phyloP scores from a whole-genome alignment of 768 basidiomycete species.

The Saitozyma podzolica region DNA sequence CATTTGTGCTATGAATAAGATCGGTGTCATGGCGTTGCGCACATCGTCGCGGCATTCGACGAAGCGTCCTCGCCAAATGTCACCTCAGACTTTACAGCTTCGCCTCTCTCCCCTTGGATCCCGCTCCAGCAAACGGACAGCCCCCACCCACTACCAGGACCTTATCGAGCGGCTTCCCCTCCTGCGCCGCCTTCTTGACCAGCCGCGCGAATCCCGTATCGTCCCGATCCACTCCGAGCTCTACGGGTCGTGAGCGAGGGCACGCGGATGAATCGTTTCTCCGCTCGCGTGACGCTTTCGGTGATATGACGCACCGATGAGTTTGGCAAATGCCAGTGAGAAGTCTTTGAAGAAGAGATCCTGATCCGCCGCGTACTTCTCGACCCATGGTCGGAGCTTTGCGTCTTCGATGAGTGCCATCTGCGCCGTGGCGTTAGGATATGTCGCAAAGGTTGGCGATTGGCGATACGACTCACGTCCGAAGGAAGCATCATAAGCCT shows the following conservation, averaged over 20 bases:
- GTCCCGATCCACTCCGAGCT: constrained; percentile 51
- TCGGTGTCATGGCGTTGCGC: too few relatives aligned
- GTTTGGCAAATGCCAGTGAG: constrained; percentile 48
- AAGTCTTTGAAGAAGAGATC: constrained; percentile 52
- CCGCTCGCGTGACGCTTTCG: not conserved
- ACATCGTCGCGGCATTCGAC: too few relatives aligned
- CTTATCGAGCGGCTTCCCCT: constrained; percentile 49
- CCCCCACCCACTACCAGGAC: constrained; percentile 31
- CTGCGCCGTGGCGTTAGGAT: constrained; percentile 22
- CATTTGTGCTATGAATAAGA: too few relatives aligned
- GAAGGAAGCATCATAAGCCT: constrained; percentile 54
- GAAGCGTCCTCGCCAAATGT: constrained; percentile 56
- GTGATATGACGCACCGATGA: constrained; percentile 37
- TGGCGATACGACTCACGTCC: constrained; percentile 35
- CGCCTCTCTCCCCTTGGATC: constrained; percentile 22
- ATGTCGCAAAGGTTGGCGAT: not conserved
- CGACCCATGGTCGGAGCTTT: constrained; percentile 48
- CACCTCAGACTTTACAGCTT: constrained; percentile 23
- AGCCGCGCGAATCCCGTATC: constrained; percentile 50
- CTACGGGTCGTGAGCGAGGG: constrained; percentile 16
- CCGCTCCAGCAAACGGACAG: constrained; percentile 48
- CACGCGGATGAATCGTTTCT: not conserved
- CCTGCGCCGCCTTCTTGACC: constrained; percentile 47
- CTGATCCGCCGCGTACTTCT: constrained; percentile 52
- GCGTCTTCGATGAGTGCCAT: constrained; percentile 51